Base-by-base conservation (phyloP, 371 early-diverging fungal genomes). In the Mortierella sp. region DNA sequence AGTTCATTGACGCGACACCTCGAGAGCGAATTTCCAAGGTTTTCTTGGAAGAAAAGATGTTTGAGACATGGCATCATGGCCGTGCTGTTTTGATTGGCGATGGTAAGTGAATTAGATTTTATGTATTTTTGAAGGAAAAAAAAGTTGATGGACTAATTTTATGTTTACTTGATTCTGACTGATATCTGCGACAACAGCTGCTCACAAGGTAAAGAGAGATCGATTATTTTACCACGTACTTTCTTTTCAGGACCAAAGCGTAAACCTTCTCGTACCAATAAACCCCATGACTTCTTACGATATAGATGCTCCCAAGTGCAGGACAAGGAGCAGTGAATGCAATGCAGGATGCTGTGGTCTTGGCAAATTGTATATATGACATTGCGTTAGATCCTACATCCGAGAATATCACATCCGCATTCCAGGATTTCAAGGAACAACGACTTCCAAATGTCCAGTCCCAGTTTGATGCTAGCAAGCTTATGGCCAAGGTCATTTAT, bases 251-350 rank as follows among this genome's bases (percentile, higher is more conserved):
- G 36, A 36, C 36, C 36, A 6, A 36, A 36, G 36, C 36, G 3
- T 36, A 21, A 57, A 32, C 33, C 13, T 58, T 15, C 36, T 13
- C 28, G 33, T 33, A 19, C 33, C 15, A 58, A 58, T 22, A 36
- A 36, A 36, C 36, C 36, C 36, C 36, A 36, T 36, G 36, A 36
- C 36, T 6, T 6, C 7, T 36, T 36, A 36, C 36, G 7, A 36
- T 36, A 36, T 36, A 73, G 74, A 58, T 74, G 55, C 45, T 58
- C 10, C 74, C 74, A 28, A 74, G 69, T 38, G 59, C 58, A 0
- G 74, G 74, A 9, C 69, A 69, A 45, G 74, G 76, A 0, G 76
- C 76, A 13, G 71, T 76, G 15, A 71, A 67, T 59, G 76, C 71
- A 33, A 66, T 76, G 64, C 70, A 71, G 11, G 76, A 76, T 52